phyloP scores from a whole-genome alignment of 805 yeast species.

The Schwanniomyces occidentalis region DNA sequence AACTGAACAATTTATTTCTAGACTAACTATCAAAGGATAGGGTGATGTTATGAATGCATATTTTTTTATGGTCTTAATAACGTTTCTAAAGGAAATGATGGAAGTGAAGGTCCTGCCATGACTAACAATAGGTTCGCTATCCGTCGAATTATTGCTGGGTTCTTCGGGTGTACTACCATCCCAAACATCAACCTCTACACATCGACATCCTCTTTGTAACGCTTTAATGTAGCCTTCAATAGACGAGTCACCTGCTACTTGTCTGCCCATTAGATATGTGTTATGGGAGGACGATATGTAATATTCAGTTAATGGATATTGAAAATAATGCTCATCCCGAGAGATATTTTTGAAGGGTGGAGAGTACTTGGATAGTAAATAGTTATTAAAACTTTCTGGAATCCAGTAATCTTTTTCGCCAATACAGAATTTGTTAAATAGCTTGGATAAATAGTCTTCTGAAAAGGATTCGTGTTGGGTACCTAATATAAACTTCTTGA shows the following conservation, averaged over 20 bases:
- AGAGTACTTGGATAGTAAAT: constrained; percentile 31
- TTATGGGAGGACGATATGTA: constrained; percentile 93
- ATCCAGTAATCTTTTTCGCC: constrained; percentile 21
- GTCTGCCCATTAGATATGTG: constrained; percentile 86
- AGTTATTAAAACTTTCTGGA: constrained; percentile 33
- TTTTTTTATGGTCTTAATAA: constrained; percentile 69
- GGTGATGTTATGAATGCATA: constrained; percentile 89
- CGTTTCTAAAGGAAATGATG: constrained; percentile 67
- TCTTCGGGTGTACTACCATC: constrained; percentile 55
- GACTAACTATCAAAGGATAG: constrained; percentile 79
- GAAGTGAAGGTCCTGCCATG: constrained; percentile 88
- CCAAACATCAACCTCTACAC: constrained; percentile 96
- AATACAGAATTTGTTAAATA: constrained; percentile 27
- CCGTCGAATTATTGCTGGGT: constrained; percentile 15
- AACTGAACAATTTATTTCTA: constrained; percentile 77
- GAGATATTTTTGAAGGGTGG: constrained; percentile 14
- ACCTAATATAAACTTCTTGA: constrained; percentile 40
- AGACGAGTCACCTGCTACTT: constrained; percentile 82
- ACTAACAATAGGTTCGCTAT: constrained; percentile 76
- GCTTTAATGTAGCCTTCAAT: constrained; percentile 87
- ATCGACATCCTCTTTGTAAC: constrained; percentile 88
- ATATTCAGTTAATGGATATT: constrained; percentile 76
- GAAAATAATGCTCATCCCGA: constrained; percentile 21
- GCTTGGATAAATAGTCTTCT: constrained; percentile 23
- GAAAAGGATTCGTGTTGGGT: constrained; percentile 49